Evolutionary conservation across 345 rosid genomes (phyloP), one percentile per base, ranked within the genome.

Genomic region (Citrus cavaleriei): DNA sequence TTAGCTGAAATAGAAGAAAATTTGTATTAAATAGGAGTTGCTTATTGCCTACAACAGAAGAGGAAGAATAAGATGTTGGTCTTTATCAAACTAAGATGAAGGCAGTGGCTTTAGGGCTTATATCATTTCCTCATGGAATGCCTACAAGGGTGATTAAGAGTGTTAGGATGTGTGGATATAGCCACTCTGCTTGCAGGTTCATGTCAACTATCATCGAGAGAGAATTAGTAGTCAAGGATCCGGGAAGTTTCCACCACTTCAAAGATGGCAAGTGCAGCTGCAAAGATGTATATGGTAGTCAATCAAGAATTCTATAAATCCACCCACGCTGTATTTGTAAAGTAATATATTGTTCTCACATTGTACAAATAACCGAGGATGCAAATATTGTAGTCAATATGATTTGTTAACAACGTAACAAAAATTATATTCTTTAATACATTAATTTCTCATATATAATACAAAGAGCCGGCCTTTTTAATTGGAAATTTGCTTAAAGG

Each of bases 121-220:
- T 71, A 63, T 71, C 73, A 3, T 71, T 65, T 7, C 80, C 83
- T 19, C 65, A 27, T 10, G 21, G 75, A 54, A 49, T 27, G 66
- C 79, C 84, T 38, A 7, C 74, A 63, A 78, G 78, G 71, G 81
- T 82, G 18, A 30, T 70, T 22, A 81, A 77, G 72, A 81, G 69
- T 77, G 77, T 38, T 54, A 62, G 77, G 68, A 81, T 81, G 73
- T 72, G 81, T 54, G 84, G 81, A 19, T 5, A 27, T 73, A 68
- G 78, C 63, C 81, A 82, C 65, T 61, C 70, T 28, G 79, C 79
- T 34, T 68, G 81, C 78, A 78, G 78, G 79, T 82, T 82, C 67
- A 78, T 82, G 70, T 82, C 84, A 62, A 73, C 76, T 18, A 78
- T 82, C 55, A 60, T 72, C 4, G 81, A 68, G 28, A 70, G 75